Percentiles rank a stretch among this genome's conserved stretches.
Conservation (phyloP, 2,329 filamentous ascomycete species). For the Chrysosporium keratinophilum region DNA sequence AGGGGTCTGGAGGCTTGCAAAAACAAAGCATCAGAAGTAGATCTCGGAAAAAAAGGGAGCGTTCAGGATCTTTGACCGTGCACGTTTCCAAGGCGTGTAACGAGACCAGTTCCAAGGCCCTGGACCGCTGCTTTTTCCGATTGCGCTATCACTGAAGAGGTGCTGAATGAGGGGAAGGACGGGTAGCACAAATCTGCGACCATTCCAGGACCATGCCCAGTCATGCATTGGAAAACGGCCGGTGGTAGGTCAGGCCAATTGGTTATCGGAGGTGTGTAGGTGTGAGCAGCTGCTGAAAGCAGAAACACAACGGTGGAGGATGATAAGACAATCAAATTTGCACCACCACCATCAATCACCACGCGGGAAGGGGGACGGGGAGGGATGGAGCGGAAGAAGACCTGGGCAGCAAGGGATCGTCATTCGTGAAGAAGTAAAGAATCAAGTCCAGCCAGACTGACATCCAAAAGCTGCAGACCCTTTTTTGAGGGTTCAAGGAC, state of each 20-base stretch:
- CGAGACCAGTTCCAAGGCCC: slow-evolving; percentile 2
- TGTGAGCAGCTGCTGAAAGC: slow-evolving; percentile 5
- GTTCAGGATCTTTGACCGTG: neutral
- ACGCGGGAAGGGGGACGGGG: neutral
- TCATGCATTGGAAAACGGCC: neutral
- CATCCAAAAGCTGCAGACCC: no score
- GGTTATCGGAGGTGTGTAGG: neutral
- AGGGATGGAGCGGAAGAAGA: no score
- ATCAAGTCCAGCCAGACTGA: no score
- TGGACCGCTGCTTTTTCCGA: slow-evolving; percentile 7
- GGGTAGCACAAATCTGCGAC: slow-evolving; percentile 10
- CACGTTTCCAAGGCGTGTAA: slow-evolving; percentile 9
- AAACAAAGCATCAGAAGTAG: neutral
- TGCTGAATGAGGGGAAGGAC: neutral
- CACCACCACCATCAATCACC: no score
- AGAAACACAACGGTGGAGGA: neutral
- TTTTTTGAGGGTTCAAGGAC: no score
- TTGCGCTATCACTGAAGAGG: neutral
- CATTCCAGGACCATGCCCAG: slow-evolving; percentile 3
- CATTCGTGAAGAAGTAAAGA: no score
- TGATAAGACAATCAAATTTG: neutral
- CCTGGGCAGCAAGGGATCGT: no score
- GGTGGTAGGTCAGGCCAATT: neutral
- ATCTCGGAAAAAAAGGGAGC: neutral
- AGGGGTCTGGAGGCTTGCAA: neutral